Evolutionary conservation across 371 early-diverging fungal species (phyloP).

Genomic region (Mucor circinelloides): DNA sequence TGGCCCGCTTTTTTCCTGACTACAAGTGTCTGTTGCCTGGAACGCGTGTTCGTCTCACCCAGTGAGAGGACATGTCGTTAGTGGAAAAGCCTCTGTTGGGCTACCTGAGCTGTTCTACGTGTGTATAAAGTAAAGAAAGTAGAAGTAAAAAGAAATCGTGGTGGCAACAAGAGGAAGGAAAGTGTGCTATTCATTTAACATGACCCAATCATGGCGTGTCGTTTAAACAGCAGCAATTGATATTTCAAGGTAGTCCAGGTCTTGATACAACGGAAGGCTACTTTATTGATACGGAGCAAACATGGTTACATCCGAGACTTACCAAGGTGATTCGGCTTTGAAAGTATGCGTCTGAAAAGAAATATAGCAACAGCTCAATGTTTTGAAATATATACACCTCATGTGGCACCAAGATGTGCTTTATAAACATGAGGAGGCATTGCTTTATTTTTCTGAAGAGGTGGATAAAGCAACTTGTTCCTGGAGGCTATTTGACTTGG

Average conservation of each 20-base stretch:
- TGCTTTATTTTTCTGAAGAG: background rate
- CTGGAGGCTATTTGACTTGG: background rate
- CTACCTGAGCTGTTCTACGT: background rate
- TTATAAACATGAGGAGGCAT: background rate
- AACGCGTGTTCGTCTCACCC: background rate
- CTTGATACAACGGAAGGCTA: background rate
- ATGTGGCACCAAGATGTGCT: background rate
- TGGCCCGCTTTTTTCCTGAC: background rate
- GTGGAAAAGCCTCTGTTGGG: background rate
- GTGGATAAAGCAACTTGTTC: background rate
- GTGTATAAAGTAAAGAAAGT: background rate
- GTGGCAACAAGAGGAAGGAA: background rate
- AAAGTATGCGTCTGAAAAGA: background rate
- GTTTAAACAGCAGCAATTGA: background rate
- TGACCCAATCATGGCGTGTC: background rate
- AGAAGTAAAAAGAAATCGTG: background rate
- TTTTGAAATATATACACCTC: background rate
- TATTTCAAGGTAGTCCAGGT: background rate
- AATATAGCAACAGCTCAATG: background rate
- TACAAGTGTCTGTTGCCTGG: background rate
- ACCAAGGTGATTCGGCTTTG: background rate
- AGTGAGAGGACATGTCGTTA: background rate
- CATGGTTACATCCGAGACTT: background rate
- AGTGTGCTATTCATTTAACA: background rate
- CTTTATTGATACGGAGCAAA: background rate